Evolutionary conservation across 1,139 yeast species (phyloP).

Genomic region (Suhomyces yuchorum): DNA sequence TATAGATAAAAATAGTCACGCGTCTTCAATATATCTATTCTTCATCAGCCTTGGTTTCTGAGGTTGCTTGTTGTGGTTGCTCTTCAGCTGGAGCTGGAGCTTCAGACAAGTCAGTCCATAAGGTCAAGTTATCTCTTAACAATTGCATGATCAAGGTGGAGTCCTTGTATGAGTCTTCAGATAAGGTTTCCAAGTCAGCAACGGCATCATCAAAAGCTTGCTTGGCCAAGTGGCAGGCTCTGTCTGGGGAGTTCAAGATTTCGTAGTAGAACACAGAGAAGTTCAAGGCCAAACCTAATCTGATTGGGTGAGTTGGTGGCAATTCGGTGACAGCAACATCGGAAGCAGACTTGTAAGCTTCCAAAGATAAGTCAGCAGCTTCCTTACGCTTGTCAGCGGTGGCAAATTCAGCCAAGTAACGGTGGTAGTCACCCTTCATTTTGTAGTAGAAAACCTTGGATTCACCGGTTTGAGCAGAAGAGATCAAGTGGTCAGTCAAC

Average conservation of each 20-base stretch:
- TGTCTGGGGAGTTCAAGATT: constrained; percentile 95
- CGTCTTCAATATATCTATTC: constrained; percentile 27
- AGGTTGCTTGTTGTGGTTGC: constrained; percentile 26
- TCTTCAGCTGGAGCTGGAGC: constrained; percentile 68
- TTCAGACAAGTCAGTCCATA: constrained; percentile 98
- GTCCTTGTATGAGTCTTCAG: constrained; percentile 98
- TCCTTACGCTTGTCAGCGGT: constrained; percentile 87
- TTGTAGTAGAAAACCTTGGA: constrained; percentile 97
- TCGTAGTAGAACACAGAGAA: constrained; percentile 98
- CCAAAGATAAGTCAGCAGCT: constrained; percentile 90
- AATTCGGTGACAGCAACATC: constrained; percentile 96
- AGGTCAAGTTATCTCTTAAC: constrained; percentile 95
- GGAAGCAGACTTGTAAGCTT: constrained; percentile 92
- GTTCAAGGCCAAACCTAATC: constrained; percentile 96
- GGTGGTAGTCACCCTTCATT: constrained; percentile 99
- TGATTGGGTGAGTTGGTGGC: constrained; percentile 98
- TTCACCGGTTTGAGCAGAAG: constrained; percentile 95
- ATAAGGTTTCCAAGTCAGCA: constrained; percentile 95
- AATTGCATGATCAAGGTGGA: constrained; percentile 98
- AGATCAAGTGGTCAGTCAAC: constrained; percentile 84
- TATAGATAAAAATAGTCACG: constrained; percentile 13
- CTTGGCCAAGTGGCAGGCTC: constrained; percentile 98
- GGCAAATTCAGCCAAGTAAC: constrained; percentile 97
- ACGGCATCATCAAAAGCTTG: constrained; percentile 99
- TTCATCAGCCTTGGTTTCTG: constrained; percentile 41